Conservation (phyloP, 2,329 filamentous ascomycete genomes). For the Juglanconis sp. region DNA sequence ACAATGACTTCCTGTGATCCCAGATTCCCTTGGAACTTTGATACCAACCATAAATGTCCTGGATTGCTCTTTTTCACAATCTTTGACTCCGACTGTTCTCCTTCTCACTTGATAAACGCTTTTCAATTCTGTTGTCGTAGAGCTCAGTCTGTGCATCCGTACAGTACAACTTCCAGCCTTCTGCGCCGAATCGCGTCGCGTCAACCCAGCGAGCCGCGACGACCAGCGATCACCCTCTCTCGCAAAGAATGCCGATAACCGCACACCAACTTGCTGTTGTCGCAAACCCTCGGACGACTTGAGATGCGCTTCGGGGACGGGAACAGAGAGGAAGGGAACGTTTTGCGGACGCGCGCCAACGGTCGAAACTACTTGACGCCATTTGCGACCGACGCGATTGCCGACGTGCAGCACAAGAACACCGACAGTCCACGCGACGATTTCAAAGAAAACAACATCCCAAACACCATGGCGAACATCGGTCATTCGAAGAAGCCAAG, state of each 20-base stretch:
- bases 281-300: conserved; percentile 3
- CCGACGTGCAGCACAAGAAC: conserved; percentile 17
- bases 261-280: conserved; percentile 9
- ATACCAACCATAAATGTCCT: neutral
- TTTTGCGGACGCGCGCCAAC: conserved; percentile 22
- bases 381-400: conserved; percentile 28
- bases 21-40: neutral
- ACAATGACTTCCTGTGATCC: neutral
- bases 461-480: conserved; percentile 8
- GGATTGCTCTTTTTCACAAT: neutral
- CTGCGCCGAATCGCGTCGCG: neutral
- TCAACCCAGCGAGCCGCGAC: conserved; percentile 14
- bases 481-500: conserved; percentile 23
- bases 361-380: conserved; percentile 28
- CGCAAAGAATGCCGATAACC: conserved; percentile 8
- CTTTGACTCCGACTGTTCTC: neutral
- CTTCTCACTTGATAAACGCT: neutral
- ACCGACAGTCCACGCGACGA: neutral
- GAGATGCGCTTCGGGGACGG: conserved; percentile 27
- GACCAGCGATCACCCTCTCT: neutral
- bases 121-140: neutral
- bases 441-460: neutral
- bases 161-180: neutral
- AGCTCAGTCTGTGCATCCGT: neutral
- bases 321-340: conserved; percentile 15